Conservation (phyloP, 805 yeast species). For the Nakazawaea holstii region DNA sequence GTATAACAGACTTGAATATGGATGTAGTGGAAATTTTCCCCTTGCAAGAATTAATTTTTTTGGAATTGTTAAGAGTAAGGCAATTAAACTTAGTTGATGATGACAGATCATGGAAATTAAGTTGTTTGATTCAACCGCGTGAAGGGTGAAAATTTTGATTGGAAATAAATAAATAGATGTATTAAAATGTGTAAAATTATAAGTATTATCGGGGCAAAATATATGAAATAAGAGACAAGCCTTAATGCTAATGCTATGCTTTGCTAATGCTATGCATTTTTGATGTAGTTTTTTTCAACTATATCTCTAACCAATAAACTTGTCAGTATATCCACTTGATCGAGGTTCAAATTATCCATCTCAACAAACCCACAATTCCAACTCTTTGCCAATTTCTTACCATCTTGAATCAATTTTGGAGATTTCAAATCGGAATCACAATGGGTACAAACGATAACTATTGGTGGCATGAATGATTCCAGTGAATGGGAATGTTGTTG, state of each 20-base stretch:
- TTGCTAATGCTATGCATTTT: background rate
- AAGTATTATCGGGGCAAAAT: no score
- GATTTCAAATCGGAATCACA: conserved; percentile 50
- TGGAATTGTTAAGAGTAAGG: conserved; percentile 67
- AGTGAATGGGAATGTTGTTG: background rate
- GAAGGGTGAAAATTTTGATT: conserved; percentile 27
- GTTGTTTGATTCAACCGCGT: conserved; percentile 55
- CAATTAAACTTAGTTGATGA: conserved; percentile 54
- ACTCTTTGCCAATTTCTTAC: conserved; percentile 45
- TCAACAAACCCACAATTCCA: conserved; percentile 68
- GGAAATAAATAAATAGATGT: background rate
- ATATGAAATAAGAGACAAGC: no score
- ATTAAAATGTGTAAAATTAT: no score
- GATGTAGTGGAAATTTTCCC: conserved; percentile 30
- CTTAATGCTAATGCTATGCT: background rate
- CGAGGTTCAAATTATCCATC: conserved; percentile 47
- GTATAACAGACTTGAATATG: background rate
- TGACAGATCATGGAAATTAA: conserved; percentile 70
- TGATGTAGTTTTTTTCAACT: conserved; percentile 29
- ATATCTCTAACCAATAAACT: conserved; percentile 56
- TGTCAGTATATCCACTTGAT: conserved; percentile 51
- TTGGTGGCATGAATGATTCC: conserved; percentile 43
- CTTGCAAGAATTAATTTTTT: conserved; percentile 53
- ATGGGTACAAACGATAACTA: conserved; percentile 64
- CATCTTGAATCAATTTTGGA: conserved; percentile 54